phyloP scores from a whole-genome alignment of 768 basidiomycete genomes.

The Panaeolus papilionaceus region DNA sequence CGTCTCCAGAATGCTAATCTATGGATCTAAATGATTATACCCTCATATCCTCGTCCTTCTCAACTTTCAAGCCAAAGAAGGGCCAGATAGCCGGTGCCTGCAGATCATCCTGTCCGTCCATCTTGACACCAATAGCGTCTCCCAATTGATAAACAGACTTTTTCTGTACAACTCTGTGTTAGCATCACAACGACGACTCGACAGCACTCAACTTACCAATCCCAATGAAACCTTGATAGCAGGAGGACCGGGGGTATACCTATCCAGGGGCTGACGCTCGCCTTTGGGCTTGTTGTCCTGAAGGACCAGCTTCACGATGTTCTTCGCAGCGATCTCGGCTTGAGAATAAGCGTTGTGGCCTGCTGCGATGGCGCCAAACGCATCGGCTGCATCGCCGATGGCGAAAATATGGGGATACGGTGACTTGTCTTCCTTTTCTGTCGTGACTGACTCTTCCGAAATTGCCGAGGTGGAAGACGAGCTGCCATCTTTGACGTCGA shows the following conservation, averaged over 20 bases:
- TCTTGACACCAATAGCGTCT: slow-evolving; percentile 48
- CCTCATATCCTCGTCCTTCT: slow-evolving; percentile 43
- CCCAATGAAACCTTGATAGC: slow-evolving; percentile 72
- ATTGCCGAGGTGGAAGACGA: not conserved
- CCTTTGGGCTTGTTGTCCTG: slow-evolving; percentile 17
- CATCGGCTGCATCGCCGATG: slow-evolving; percentile 68
- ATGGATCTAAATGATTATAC: slow-evolving; percentile 16
- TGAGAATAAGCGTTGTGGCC: slow-evolving; percentile 64
- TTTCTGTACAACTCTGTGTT: slow-evolving; percentile 33
- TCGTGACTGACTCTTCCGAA: not conserved
- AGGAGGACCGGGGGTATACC: slow-evolving; percentile 51
- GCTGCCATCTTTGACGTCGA: slow-evolving; percentile 22
- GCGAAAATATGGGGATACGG: slow-evolving; percentile 64
- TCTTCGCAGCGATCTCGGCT: slow-evolving; percentile 59
- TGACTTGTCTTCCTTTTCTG: slow-evolving; percentile 25
- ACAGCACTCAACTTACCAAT: slow-evolving; percentile 42
- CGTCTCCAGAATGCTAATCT: not conserved
- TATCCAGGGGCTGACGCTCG: slow-evolving; percentile 41
- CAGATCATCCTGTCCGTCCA: slow-evolving; percentile 53
- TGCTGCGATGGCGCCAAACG: slow-evolving; percentile 67
- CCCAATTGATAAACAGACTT: slow-evolving; percentile 53
- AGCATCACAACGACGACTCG: slow-evolving; percentile 8
- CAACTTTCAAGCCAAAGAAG: slow-evolving; percentile 45
- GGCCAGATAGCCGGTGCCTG: slow-evolving; percentile 55
- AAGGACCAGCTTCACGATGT: slow-evolving; percentile 54